Conservation (phyloP, 805 yeast species). For the Teunomyces panamensis region DNA sequence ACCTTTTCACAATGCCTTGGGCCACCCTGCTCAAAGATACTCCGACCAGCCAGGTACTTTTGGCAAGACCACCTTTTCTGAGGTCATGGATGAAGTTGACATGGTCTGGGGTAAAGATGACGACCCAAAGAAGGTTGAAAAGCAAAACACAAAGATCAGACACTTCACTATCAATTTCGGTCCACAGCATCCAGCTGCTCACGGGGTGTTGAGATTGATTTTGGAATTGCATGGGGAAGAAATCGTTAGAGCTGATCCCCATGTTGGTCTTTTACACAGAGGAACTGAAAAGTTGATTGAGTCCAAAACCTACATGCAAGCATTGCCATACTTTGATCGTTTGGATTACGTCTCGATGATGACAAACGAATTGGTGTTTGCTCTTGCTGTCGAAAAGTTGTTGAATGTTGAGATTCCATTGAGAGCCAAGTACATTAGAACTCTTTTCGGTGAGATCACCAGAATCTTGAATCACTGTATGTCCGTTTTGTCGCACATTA, state of each 20-base stretch:
- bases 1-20: slow-evolving; percentile 37
- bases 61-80: slow-evolving; percentile 44
- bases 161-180: slow-evolving; percentile 90
- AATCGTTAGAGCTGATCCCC: slow-evolving; percentile 83
- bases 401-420: slow-evolving; percentile 81
- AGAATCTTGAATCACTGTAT: slow-evolving; percentile 79
- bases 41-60: slow-evolving; percentile 31
- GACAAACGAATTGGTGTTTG: slow-evolving; percentile 85
- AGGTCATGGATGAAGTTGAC: slow-evolving; percentile 44
- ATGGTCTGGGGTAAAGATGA: slow-evolving; percentile 44
- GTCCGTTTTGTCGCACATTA: slow-evolving; percentile 84
- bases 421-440: slow-evolving; percentile 81
- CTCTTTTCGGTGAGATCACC: slow-evolving; percentile 83
- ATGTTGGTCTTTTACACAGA: slow-evolving; percentile 81
- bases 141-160: slow-evolving; percentile 58
- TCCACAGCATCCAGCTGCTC: slow-evolving; percentile 95
- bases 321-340: slow-evolving; percentile 84
- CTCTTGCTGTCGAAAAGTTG: slow-evolving; percentile 81
- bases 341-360: slow-evolving; percentile 84
- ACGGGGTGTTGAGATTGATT: slow-evolving; percentile 84
- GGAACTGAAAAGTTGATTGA: slow-evolving; percentile 90
- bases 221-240: slow-evolving; percentile 88
- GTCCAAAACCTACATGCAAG: slow-evolving; percentile 82
- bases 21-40: slow-evolving; percentile 34
- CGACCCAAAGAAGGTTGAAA: slow-evolving; percentile 40